A percentile compares a stretch with the other conserved stretches of the same genome.
Evolutionary conservation across 352 stramenopile species (phyloP).

Genomic region (Phytophthora ohioensis): DNA sequence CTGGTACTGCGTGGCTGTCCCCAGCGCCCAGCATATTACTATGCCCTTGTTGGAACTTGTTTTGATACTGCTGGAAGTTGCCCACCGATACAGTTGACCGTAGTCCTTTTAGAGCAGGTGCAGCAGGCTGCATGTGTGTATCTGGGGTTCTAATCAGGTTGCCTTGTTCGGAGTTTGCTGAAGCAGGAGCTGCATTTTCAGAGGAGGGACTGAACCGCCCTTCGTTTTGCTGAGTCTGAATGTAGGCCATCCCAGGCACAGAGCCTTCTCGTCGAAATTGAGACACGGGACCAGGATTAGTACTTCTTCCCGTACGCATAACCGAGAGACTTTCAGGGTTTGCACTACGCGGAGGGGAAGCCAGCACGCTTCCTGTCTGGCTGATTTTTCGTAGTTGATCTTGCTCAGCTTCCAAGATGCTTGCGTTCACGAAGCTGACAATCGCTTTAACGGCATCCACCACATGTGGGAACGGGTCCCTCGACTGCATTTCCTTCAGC

Average conservation of each 20-base stretch:
- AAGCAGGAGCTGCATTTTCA: conserved; percentile 16
- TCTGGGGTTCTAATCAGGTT: conserved; percentile 34
- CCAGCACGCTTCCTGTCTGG: conserved; percentile 32
- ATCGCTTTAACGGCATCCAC: conserved; percentile 68
- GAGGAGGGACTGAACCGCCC: conserved; percentile 8
- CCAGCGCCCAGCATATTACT: conserved; percentile 10
- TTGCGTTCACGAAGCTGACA: conserved; percentile 70
- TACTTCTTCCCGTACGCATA: conserved; percentile 29
- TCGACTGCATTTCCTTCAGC: conserved; percentile 86
- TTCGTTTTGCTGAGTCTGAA: conserved; percentile 33
- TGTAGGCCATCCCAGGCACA: conserved; percentile 33
- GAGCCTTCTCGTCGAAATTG: conserved; percentile 55
- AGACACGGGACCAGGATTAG: not conserved
- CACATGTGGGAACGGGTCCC: conserved; percentile 88
- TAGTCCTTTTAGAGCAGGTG: conserved; percentile 40
- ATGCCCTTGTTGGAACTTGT: conserved; percentile 49
- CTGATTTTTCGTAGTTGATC: conserved; percentile 52
- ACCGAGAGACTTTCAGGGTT: conserved; percentile 23
- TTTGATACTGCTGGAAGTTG: conserved; percentile 78
- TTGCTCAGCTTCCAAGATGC: conserved; percentile 64
- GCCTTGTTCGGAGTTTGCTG: conserved; percentile 27
- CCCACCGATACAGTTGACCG: conserved; percentile 74
- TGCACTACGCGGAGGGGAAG: conserved; percentile 37
- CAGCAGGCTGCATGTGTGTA: conserved; percentile 19
- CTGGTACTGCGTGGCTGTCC: conserved; percentile 17